Evolutionary conservation across 176 grass and related monocot genomes (phyloP).

Genomic region (Secale cereale): DNA sequence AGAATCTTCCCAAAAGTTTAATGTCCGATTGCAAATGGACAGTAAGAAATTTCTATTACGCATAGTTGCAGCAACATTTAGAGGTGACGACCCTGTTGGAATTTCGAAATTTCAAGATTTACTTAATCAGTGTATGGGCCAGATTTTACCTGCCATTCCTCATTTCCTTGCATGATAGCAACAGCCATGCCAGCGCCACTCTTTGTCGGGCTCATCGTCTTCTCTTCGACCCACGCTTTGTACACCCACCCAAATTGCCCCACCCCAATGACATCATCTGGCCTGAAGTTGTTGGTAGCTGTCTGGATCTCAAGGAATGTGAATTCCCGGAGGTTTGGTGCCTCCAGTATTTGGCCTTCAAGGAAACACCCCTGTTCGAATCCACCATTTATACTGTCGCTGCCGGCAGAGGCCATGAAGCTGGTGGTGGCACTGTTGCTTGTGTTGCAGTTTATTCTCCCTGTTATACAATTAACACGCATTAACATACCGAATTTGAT

Average conservation of each 20-base stretch:
- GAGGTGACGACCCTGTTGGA: not conserved
- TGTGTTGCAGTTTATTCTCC: constrained; percentile 36
- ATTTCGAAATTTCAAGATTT: not conserved
- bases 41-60: constrained; percentile 26
- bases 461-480: constrained; percentile 26
- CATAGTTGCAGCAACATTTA: not conserved
- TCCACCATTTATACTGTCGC: constrained; percentile 17
- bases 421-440: constrained; percentile 44
- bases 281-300: constrained; percentile 69
- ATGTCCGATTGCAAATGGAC: constrained; percentile 60
- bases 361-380: constrained; percentile 21
- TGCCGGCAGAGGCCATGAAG: constrained; percentile 48
- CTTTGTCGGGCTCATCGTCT: constrained; percentile 55
- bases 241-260: constrained; percentile 76
- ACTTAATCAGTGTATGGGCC: not conserved
- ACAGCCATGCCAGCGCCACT: constrained; percentile 43
- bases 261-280: constrained; percentile 59
- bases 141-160: constrained; percentile 84
- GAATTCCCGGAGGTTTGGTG: constrained; percentile 70
- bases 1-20: constrained; percentile 71
- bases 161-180: constrained; percentile 72
- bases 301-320: constrained; percentile 62
- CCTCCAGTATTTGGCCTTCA: constrained; percentile 66
- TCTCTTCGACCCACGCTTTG: constrained; percentile 92
- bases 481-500: not conserved